Evolutionary conservation across 2,329 filamentous ascomycete species (phyloP).

Genomic region (Fusarium sterilihyphosum): DNA sequence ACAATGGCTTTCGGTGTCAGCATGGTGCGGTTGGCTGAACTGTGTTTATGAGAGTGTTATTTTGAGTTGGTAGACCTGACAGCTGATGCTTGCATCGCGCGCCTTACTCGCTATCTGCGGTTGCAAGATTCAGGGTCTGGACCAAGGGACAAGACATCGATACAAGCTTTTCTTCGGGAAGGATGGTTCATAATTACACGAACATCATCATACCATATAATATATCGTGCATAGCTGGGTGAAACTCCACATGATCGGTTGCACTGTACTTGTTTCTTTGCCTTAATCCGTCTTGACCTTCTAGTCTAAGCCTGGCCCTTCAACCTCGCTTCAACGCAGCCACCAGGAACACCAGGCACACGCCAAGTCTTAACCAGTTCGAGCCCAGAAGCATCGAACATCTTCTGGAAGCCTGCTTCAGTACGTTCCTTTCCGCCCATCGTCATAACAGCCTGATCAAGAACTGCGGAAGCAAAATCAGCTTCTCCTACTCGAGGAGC

Average conservation of each 20-base stretch:
- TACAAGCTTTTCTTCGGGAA: not conserved
- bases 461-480: slow-evolving; percentile 44
- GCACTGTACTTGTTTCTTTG: not conserved
- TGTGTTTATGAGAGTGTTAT: not conserved
- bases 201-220: not conserved
- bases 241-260: too few relatives aligned
- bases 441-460: slow-evolving; percentile 48
- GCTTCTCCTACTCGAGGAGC: slow-evolving; percentile 43
- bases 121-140: not conserved
- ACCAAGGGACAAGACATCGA: not conserved
- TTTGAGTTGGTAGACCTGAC: not conserved
- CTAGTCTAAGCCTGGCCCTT: slow-evolving; percentile 1
- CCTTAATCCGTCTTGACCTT: not conserved
- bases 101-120: not conserved
- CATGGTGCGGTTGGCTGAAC: not conserved
- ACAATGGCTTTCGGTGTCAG: not conserved
- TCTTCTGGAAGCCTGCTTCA: slow-evolving; percentile 41
- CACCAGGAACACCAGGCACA: slow-evolving; percentile 37
- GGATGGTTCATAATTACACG: not conserved
- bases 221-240: too few relatives aligned
- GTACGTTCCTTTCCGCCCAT: slow-evolving; percentile 50
- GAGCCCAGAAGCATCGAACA: slow-evolving; percentile 45
- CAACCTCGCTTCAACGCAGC: slow-evolving; percentile 40
- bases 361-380: slow-evolving; percentile 44
- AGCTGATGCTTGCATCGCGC: not conserved